These are phyloP conservation scores for Ustilago sp. DNA, from an alignment of 1,284 basidiomycete genomes.

Conservation along the genomic window DNA sequence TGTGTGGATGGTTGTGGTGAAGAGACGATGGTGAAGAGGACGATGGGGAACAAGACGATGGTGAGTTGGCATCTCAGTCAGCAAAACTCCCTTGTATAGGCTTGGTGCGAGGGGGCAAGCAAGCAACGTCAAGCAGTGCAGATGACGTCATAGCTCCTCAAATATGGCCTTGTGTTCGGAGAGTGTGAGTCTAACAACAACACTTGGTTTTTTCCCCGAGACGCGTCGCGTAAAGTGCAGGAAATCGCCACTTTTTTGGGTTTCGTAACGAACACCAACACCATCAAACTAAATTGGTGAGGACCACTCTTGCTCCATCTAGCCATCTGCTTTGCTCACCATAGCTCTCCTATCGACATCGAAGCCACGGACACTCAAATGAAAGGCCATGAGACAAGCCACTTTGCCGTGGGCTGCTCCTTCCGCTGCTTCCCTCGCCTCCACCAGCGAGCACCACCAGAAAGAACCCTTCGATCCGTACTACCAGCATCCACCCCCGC, in stretches of 20 bases:
- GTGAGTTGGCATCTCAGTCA: no score
- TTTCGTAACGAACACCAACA: slow-evolving; percentile 4
- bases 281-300: neutral
- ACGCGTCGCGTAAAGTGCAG: slow-evolving; percentile 34
- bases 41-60: neutral
- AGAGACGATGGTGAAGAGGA: neutral
- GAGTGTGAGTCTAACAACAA: slow-evolving; percentile 17
- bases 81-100: no score
- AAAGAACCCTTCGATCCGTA: neutral
- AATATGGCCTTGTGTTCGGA: neutral
- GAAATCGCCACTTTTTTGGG: neutral
- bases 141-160: slow-evolving; percentile 19
- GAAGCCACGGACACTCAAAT: slow-evolving; percentile 5
- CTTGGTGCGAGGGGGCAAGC: neutral
- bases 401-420: slow-evolving; percentile 40
- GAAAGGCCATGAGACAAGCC: slow-evolving; percentile 41
- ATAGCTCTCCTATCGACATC: neutral
- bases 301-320: no score
- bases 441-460: slow-evolving; percentile 1
- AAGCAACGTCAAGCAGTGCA: slow-evolving; percentile 5
- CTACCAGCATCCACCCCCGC: slow-evolving; percentile 5
- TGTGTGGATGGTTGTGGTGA: neutral
- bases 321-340: neutral
- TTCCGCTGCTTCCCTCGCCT: neutral
- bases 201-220: neutral